Percentiles rank a stretch among this genome's conserved stretches.
These are phyloP conservation scores for Ceratonia siliqua DNA, from an alignment of 306 rosid genomes.

Conservation along the genomic window DNA sequence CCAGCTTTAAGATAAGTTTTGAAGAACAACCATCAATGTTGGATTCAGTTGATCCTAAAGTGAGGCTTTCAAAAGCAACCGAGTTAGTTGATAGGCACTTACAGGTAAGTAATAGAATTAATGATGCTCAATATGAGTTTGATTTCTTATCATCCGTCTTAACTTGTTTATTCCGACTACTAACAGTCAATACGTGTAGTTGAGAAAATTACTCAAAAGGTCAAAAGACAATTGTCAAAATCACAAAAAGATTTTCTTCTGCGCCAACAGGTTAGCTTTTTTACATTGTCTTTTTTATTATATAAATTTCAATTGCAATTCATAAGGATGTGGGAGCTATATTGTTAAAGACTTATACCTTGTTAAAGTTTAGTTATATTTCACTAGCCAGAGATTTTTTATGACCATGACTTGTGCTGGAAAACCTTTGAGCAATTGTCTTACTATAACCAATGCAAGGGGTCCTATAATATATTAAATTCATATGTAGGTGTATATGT, in stretches of 20 bases:
- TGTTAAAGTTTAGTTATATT: constrained; percentile 19
- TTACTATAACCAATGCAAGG: constrained; percentile 14
- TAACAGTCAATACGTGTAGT: constrained; percentile 96
- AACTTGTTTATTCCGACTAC: constrained; percentile 41
- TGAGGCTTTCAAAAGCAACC: constrained; percentile 94
- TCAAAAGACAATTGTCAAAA: constrained; percentile 96
- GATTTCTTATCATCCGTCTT: constrained; percentile 29
- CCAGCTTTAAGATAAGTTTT: constrained; percentile 97
- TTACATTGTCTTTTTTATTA: constrained; percentile 22
- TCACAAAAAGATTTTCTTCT: constrained; percentile 96
- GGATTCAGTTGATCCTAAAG: constrained; percentile 93
- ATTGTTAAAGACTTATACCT: constrained; percentile 8
- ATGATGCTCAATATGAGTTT: constrained; percentile 26
- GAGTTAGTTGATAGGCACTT: constrained; percentile 97
- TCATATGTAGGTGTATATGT: constrained; percentile 12
- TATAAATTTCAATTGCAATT: constrained; percentile 18
- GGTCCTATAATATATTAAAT: constrained; percentile 6
- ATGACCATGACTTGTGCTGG: constrained; percentile 23
- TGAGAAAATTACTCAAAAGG: constrained; percentile 97
- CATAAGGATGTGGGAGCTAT: background rate
- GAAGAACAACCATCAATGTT: constrained; percentile 91
- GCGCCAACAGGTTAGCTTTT: constrained; percentile 89
- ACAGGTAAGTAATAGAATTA: constrained; percentile 59
- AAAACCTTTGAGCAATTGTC: constrained; percentile 23
- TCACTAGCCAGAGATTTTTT: constrained; percentile 5